Percentiles rank a stretch among this genome's conserved stretches.
Evolutionary conservation across 148 eudicot genomes (phyloP).

Genomic region (Persicaria tinctoria): DNA sequence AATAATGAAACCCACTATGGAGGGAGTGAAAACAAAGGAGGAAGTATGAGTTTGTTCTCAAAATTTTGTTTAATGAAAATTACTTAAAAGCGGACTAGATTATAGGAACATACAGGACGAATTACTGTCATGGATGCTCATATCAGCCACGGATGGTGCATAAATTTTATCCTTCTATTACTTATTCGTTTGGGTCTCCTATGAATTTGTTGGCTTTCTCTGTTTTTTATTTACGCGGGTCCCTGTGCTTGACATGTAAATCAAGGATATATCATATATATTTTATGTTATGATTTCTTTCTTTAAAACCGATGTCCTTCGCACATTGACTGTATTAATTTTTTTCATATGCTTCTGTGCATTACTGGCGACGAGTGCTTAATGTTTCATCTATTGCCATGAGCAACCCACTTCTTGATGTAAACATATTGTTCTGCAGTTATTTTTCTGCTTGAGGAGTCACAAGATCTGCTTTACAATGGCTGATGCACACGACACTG

Average conservation of each 20-base stretch:
- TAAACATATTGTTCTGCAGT: background rate
- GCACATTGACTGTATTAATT: background rate
- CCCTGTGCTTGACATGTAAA: background rate
- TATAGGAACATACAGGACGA: no score
- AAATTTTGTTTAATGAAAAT: background rate
- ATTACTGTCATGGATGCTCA: no score
- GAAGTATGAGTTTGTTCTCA: no score
- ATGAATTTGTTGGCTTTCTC: background rate
- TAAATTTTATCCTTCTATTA: background rate
- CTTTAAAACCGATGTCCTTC: background rate
- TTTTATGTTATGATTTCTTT: background rate
- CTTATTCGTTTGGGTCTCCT: background rate
- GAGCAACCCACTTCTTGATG: background rate
- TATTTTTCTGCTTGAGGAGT: slow-evolving; percentile 2
- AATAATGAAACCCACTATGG: no score
- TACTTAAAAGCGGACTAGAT: no score
- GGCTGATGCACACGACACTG: slow-evolving; percentile 19
- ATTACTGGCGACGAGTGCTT: background rate
- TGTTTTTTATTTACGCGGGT: background rate
- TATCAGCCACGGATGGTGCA: no score
- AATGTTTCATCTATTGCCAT: background rate
- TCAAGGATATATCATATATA: background rate
- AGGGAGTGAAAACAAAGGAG: no score
- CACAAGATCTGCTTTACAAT: slow-evolving; percentile 8
- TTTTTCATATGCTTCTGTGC: no score